Evolutionary conservation across 306 rosid genomes (phyloP), one percentile per base, ranked within the genome.

Genomic region (Dalbergia cultrata): DNA sequence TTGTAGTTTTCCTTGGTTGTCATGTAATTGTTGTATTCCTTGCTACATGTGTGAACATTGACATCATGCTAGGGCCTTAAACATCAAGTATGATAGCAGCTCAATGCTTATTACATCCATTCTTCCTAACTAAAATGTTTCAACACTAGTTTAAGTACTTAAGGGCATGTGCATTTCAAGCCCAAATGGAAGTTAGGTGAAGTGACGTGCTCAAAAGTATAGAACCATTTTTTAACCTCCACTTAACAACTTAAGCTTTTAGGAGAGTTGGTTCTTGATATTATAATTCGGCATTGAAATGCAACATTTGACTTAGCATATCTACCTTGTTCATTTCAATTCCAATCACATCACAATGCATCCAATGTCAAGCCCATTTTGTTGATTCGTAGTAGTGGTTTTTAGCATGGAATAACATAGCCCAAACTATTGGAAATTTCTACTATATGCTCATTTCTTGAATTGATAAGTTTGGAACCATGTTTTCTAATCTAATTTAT

Each of bases 401-500:
- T 61, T 74, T 64, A 17, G 17, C 8, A 21, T 74, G 72, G 64
- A 17, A 39, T 50, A 44, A 9, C n/a, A 19, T 53, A 22, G 35
- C 76, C 75, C 17, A 49, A 45, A 39, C 66, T 33, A 7, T 22
- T 72, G 31, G 45, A 74, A 39, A 56, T 57, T 78, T 52, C 37
- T 62, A 66, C 41, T 49, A 8, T 35, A 18, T 65, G 47, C 66
- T 54, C 60, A n/a, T n/a, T 4, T 54, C 43, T 82, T 65, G 63
- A 56, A 65, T 76, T 68, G 50, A 26, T 70, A 52, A 39, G 52
- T 37, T 66, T 13, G 35, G 67, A 76, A 82, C 14, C 18, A 17
- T 18, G 18, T 52, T 68, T 72, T 71, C 77, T 72, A 63, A 70
- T 64, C n/a, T 12, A 39, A 64, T 58, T 82, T 78, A 47, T 75